These are phyloP conservation scores for Rhodosporidiobolus sp. DNA, from an alignment of 768 basidiomycete species.

Conservation along the genomic window DNA sequence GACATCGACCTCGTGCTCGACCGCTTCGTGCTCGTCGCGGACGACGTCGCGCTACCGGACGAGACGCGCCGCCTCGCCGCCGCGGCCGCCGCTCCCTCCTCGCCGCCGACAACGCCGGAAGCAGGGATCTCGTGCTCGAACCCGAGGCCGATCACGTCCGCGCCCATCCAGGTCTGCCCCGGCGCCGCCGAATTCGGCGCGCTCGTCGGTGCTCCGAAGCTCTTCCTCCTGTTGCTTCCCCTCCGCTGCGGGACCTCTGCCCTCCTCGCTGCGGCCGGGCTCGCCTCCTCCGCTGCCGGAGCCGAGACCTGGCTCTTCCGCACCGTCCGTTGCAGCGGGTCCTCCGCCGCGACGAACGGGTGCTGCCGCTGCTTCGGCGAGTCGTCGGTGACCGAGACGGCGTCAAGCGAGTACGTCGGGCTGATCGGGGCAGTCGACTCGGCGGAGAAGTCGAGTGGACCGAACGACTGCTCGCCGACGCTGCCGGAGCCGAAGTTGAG, in stretches of 20 bases:
- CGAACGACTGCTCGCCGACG: conserved; percentile 8
- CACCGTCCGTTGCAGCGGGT: too few relatives aligned
- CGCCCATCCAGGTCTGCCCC: not conserved
- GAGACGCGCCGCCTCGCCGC: conserved; percentile 13
- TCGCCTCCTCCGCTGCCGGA: not conserved
- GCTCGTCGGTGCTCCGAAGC: conserved; percentile 4
- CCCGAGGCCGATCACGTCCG: conserved; percentile 29
- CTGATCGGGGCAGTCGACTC: not conserved
- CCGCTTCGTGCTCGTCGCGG: conserved; percentile 8
- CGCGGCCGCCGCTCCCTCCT: not conserved
- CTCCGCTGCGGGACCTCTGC: not conserved
- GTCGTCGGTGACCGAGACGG: conserved; percentile 3
- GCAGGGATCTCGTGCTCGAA: conserved; percentile 21
- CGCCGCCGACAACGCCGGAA: conserved; percentile 7
- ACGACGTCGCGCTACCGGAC: conserved; percentile 1
- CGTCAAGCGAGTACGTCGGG: conserved; percentile 23
- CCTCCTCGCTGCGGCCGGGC: not conserved
- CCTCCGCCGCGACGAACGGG: too few relatives aligned
- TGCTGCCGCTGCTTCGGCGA: not conserved
- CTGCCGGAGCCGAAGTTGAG: conserved; percentile 24
- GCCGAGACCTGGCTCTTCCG: not conserved
- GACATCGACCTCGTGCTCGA: conserved; percentile 19
- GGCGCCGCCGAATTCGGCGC: conserved; percentile 21
- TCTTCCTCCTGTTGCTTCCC: conserved; percentile 7
- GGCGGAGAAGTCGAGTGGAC: conserved; percentile 13